Conservation (phyloP, 352 stramenopile species). For the Globisporangium viniferum region DNA sequence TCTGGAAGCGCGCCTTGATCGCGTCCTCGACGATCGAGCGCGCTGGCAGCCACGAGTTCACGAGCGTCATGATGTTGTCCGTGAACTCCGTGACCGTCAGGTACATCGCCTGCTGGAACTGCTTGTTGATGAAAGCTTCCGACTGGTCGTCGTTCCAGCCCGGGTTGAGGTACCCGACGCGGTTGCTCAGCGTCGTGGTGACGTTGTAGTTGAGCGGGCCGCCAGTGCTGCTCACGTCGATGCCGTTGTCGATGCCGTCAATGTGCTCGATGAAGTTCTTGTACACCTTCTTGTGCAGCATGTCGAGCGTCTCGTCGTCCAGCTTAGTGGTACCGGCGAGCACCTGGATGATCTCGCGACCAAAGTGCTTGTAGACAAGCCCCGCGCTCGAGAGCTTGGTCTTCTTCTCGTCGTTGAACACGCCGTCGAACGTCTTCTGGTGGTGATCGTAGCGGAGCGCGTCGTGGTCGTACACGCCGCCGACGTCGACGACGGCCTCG, state of each 20-base stretch:
- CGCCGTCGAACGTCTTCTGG: constrained; percentile 91
- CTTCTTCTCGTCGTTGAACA: constrained; percentile 66
- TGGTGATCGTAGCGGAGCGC: constrained; percentile 96
- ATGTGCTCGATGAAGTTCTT: constrained; percentile 97
- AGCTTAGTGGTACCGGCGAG: constrained; percentile 44
- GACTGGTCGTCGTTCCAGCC: constrained; percentile 95
- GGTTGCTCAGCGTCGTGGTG: constrained; percentile 71
- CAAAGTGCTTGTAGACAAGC: constrained; percentile 99
- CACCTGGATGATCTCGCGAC: constrained; percentile 92
- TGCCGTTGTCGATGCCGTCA: constrained; percentile 98
- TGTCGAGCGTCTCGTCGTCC: constrained; percentile 72
- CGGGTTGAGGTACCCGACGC: constrained; percentile 94
- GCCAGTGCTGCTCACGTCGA: constrained; percentile 72
- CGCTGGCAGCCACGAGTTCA: constrained; percentile 93
- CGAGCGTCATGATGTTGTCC: constrained; percentile 86
- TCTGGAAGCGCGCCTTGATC: constrained; percentile 81
- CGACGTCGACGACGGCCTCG: constrained; percentile 97
- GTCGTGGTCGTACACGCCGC: constrained; percentile 91
- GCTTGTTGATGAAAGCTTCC: constrained; percentile 71
- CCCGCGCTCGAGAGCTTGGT: constrained; percentile 95
- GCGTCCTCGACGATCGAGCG: constrained; percentile 92
- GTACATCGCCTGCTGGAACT: constrained; percentile 94
- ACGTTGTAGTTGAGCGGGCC: constrained; percentile 71
- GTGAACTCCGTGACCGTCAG: constrained; percentile 95
- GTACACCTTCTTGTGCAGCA: constrained; percentile 93